Evolutionary conservation across 2,329 filamentous ascomycete genomes (phyloP).

Genomic region (Aspergillus uvarum): DNA sequence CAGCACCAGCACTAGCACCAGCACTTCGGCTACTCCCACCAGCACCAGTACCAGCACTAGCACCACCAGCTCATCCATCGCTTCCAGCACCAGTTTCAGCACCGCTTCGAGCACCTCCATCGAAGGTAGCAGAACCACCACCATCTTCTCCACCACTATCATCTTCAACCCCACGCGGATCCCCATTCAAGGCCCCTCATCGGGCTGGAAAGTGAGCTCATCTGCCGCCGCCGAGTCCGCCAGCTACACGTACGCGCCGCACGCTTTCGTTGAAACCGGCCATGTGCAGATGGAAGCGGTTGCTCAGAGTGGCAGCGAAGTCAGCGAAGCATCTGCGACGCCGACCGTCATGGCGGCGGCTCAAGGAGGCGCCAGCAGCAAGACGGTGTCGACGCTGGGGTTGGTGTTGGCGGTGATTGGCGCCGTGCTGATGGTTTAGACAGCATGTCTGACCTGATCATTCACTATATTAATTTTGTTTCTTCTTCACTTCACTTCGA

Average conservation of each 20-base stretch:
- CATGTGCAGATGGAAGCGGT: background rate
- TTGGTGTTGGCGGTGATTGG: conserved; percentile 27
- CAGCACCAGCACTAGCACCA: conserved; percentile 15
- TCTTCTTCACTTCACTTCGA: background rate
- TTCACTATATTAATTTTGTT: background rate
- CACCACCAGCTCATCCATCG: conserved; percentile 8
- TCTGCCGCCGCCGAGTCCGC: conserved; percentile 14
- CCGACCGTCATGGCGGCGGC: conserved; percentile 7
- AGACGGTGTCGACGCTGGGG: conserved; percentile 24
- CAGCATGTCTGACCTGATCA: background rate
- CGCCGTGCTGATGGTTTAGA: conserved; percentile 27
- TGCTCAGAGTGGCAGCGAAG: background rate
- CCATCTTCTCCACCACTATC: conserved; percentile 20
- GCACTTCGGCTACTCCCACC: conserved; percentile 1
- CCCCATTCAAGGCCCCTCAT: conserved; percentile 3
- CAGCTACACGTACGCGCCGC: conserved; percentile 16
- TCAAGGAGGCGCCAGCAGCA: conserved; percentile 18
- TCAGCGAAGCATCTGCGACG: conserved; percentile 12
- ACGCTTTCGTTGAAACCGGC: conserved; percentile 15
- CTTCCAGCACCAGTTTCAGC: conserved; percentile 17
- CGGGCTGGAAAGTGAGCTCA: conserved; percentile 9
- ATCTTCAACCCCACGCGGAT: conserved; percentile 13
- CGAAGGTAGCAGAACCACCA: conserved; percentile 11
- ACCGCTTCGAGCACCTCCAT: conserved; percentile 10
- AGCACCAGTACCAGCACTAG: conserved; percentile 11